Base-by-base conservation (phyloP, 2,329 filamentous ascomycete species). In the Furcasterigmium sp. region DNA sequence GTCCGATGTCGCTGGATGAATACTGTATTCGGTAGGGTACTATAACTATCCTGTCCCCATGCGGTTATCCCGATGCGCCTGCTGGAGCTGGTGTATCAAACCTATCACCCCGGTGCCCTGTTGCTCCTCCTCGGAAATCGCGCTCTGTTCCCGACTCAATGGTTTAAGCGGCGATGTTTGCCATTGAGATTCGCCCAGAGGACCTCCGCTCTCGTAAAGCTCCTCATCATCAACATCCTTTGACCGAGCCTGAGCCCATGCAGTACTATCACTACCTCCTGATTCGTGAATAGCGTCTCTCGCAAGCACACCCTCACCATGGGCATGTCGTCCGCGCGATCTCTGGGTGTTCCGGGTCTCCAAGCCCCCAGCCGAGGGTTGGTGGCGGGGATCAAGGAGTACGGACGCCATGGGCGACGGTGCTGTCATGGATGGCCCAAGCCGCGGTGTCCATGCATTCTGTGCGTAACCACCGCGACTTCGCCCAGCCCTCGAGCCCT, bases 311-410 rank as follows among this genome's bases (percentile, higher is more conserved):
- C 71, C 72, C 41, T 58, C 67, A 56, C 68, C 63, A 45, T 65
- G 65, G 52, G 69, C 53, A 50, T 66, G 62, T 18, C 73, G 72
- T 13, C 63, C 13, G 19, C 25, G 23, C 4, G 7, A 60, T 41
- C 69, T 63, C 46, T 77, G 67, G n/a, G 67, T 55, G 40, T 72
- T 76, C 30, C 71, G 68, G 15, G 55, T 63, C 2, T 65, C 65
- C 28, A 69, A 59, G 5, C 67, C 66, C 9, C 73, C 69, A 2
- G 68, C 66, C 2, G 72, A 68, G 6, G 85, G 85, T 47, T 90
- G 85, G 48, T 91, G 82, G 56, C 87, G 85, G 3, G 85, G 81
- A 61, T 91, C 86, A 3, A 91, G 69, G 2, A 91, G 70, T 51
- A 87, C 78, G 2, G 85, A 89, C 15, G 81, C 78, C 75, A 87